These are phyloP conservation scores for Phtheirospermum japonicum DNA, from an alignment of 257 asterid genomes.

Conservation along the genomic window DNA sequence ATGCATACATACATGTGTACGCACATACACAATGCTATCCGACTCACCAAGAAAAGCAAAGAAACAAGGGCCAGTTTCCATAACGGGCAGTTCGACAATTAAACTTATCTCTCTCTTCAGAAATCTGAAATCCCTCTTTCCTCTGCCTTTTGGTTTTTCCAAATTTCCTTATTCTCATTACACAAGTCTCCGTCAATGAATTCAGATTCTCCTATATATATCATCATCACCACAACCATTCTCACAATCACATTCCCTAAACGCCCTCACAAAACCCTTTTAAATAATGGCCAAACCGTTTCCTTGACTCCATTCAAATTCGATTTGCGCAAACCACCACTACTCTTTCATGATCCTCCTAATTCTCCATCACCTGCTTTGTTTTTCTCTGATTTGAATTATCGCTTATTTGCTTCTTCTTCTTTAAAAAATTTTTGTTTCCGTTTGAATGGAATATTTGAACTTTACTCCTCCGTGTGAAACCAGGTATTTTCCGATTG, in stretches of 20 bases:
- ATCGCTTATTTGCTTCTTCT: neutral
- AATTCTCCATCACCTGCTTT: slow-evolving; percentile 13
- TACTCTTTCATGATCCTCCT: slow-evolving; percentile 34
- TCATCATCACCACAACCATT: slow-evolving; percentile 16
- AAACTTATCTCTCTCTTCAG: slow-evolving; percentile 23
- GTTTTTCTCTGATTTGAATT: slow-evolving; percentile 6
- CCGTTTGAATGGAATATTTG: neutral
- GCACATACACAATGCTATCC: neutral
- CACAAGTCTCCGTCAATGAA: slow-evolving; percentile 52
- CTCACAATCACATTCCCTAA: slow-evolving; percentile 34
- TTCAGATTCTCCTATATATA: slow-evolving; percentile 42
- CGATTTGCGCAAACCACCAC: slow-evolving; percentile 13
- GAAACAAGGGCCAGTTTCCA: slow-evolving; percentile 24
- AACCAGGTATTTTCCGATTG: neutral
- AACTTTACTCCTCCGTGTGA: slow-evolving; percentile 20
- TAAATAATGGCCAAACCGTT: slow-evolving; percentile 27
- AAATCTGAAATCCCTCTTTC: slow-evolving; percentile 33
- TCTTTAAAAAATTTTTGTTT: neutral
- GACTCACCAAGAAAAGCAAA: slow-evolving; percentile 10
- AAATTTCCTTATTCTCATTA: slow-evolving; percentile 19
- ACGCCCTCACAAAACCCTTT: slow-evolving; percentile 32
- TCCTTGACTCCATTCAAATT: slow-evolving; percentile 30
- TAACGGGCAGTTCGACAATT: slow-evolving; percentile 30
- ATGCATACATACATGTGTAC: neutral
- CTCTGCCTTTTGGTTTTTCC: slow-evolving; percentile 26